These are phyloP conservation scores for Sphaerobolus stellatus DNA, from an alignment of 1,284 basidiomycete species.

Conservation along the genomic window DNA sequence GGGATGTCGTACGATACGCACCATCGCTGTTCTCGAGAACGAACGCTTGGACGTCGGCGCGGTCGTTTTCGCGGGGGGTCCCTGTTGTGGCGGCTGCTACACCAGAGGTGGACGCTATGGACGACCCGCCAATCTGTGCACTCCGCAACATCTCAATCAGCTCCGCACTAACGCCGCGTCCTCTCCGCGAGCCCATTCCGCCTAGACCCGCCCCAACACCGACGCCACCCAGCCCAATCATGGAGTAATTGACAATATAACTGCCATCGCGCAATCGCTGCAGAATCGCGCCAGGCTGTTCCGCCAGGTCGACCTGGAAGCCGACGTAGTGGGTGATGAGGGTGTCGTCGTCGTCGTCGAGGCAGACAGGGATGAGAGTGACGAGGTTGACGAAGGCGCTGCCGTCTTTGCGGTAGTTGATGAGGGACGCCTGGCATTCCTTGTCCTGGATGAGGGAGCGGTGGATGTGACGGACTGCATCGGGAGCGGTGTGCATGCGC, in stretches of 20 bases:
- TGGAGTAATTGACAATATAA: slow-evolving; percentile 58
- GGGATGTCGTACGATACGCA: slow-evolving; percentile 14
- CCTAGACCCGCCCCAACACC: slow-evolving; percentile 18
- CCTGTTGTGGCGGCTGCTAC: slow-evolving; percentile 19
- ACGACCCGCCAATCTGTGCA: background rate
- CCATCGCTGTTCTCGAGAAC: slow-evolving; percentile 60
- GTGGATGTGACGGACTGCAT: slow-evolving; percentile 69
- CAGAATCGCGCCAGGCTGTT: slow-evolving; percentile 83
- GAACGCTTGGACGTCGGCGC: slow-evolving; percentile 56
- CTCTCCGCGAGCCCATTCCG: slow-evolving; percentile 19
- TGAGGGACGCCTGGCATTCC: slow-evolving; percentile 84
- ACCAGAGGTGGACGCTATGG: too few species aligned
- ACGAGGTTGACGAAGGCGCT: slow-evolving; percentile 86
- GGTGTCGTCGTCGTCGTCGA: slow-evolving; percentile 54
- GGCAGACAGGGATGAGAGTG: slow-evolving; percentile 78
- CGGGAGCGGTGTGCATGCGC: slow-evolving; percentile 65
- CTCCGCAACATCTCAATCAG: slow-evolving; percentile 8
- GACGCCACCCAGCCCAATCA: slow-evolving; percentile 14
- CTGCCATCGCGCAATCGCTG: slow-evolving; percentile 74
- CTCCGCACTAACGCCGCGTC: slow-evolving; percentile 30
- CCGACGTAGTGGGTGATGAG: slow-evolving; percentile 85
- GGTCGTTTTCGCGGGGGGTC: slow-evolving; percentile 35
- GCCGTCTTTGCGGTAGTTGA: slow-evolving; percentile 88
- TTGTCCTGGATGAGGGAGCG: slow-evolving; percentile 69
- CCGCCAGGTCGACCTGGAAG: slow-evolving; percentile 88